A percentile compares a stretch with the other conserved stretches of the same genome.
Evolutionary conservation across 2,329 filamentous ascomycete genomes (phyloP).

Genomic region (Hymenoscyphus occultus): DNA sequence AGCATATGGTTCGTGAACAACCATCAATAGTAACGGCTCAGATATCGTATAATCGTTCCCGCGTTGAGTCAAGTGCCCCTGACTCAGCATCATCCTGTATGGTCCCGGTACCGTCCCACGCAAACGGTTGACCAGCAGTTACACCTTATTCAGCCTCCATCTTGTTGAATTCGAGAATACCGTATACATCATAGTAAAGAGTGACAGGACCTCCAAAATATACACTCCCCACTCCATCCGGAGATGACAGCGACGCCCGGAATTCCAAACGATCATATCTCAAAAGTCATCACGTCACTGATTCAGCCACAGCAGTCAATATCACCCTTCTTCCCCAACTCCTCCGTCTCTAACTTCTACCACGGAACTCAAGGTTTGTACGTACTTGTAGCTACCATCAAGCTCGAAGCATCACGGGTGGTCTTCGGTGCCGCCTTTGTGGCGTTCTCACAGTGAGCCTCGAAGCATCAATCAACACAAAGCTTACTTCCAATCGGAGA

Average conservation of each 20-base stretch:
- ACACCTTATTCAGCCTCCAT: no score
- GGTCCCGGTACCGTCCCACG: background rate
- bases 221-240: no score
- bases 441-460: background rate
- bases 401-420: background rate
- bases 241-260: no score
- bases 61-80: background rate
- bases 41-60: background rate
- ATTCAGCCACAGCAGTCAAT: constrained; percentile 7
- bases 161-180: no score
- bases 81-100: background rate
- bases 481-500: background rate
- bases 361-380: background rate
- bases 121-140: no score
- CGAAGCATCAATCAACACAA: background rate
- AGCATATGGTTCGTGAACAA: no score
- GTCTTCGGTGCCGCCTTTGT: background rate
- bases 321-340: background rate
- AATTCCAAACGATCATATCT: no score
- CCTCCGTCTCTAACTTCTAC: background rate
- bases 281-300: background rate
- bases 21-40: background rate
- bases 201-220: no score
- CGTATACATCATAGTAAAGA: no score
- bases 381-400: background rate